These are phyloP conservation scores for Termitomyces sp. DNA, from an alignment of 768 basidiomycete species.

Conservation along the genomic window DNA sequence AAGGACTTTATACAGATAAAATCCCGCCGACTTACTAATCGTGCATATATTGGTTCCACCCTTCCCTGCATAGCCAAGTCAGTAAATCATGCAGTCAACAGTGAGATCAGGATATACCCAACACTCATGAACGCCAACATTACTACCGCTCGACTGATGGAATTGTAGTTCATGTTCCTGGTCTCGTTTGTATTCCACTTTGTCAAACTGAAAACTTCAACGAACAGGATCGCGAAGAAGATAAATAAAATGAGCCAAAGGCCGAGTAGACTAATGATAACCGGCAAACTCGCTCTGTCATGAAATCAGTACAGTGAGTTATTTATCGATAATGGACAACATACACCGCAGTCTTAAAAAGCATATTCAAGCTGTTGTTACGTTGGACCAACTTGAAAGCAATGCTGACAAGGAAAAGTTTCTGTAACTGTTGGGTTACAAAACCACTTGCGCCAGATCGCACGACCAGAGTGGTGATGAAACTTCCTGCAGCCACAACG, in stretches of 20 bases:
- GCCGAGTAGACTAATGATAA: slow-evolving; percentile 76
- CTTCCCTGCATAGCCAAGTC: slow-evolving; percentile 52
- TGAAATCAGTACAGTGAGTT: slow-evolving; percentile 1
- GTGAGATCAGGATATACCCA: slow-evolving; percentile 49
- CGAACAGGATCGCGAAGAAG: slow-evolving; percentile 83
- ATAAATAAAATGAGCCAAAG: slow-evolving; percentile 89
- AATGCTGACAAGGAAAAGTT: slow-evolving; percentile 89
- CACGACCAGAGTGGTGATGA: slow-evolving; percentile 76
- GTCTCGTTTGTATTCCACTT: slow-evolving; percentile 74
- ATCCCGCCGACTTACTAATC: slow-evolving; percentile 61
- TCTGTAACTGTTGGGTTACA: slow-evolving; percentile 63
- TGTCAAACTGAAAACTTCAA: slow-evolving; percentile 89
- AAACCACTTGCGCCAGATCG: slow-evolving; percentile 47
- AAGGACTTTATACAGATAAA: background rate
- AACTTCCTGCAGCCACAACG: slow-evolving; percentile 71
- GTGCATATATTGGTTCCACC: slow-evolving; percentile 98
- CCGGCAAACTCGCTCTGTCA: slow-evolving; percentile 75
- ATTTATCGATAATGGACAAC: slow-evolving; percentile 26
- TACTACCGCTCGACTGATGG: slow-evolving; percentile 72
- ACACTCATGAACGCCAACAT: slow-evolving; percentile 93
- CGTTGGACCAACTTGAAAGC: slow-evolving; percentile 92
- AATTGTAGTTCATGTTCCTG: slow-evolving; percentile 69
- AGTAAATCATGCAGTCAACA: slow-evolving; percentile 1
- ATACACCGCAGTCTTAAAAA: slow-evolving; percentile 95
- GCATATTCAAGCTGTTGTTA: slow-evolving; percentile 81